Conservation (phyloP, 73 alveolate genomes). For the Durusdinium trenchii region DNA sequence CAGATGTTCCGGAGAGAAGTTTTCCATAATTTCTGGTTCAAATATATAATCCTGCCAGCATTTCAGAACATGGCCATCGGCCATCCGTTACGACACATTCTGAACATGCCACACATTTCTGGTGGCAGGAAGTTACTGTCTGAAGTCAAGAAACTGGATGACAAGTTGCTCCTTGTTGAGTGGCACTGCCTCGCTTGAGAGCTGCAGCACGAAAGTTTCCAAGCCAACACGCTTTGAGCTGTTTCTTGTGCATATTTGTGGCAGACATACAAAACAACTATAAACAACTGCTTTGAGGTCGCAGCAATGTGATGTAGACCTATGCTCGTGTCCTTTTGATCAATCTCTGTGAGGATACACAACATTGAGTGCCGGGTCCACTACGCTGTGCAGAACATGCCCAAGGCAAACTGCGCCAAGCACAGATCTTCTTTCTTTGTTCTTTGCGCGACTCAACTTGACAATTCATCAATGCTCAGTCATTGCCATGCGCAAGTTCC, state of each 20-base stretch:
- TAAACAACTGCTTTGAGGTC: too few relatives aligned
- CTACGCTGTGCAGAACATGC: conserved; percentile 97
- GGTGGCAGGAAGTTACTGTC: conserved; percentile 63
- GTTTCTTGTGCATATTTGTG: too few relatives aligned
- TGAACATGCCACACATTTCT: too few relatives aligned
- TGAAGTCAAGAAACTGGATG: conserved; percentile 97
- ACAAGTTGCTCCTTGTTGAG: conserved; percentile 97
- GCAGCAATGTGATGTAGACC: background rate
- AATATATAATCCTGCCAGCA: too few relatives aligned
- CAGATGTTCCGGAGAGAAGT: too few relatives aligned
- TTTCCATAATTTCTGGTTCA: too few relatives aligned
- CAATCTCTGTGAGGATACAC: conserved; percentile 63
- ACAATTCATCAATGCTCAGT: background rate
- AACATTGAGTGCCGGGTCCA: conserved; percentile 97
- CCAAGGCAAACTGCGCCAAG: conserved; percentile 79
- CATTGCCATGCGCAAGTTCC: too few relatives aligned
- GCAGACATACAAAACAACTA: too few relatives aligned
- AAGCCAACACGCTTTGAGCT: too few relatives aligned
- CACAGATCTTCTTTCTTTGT: too few relatives aligned
- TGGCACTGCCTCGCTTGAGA: background rate
- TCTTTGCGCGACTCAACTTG: background rate
- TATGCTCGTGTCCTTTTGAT: background rate
- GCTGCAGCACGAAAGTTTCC: background rate
- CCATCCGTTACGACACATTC: too few relatives aligned
- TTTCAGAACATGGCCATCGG: too few relatives aligned